Evolutionary conservation across 2,329 filamentous ascomycete species (phyloP).

Genomic region (Ophiostoma himal-ulmi): DNA sequence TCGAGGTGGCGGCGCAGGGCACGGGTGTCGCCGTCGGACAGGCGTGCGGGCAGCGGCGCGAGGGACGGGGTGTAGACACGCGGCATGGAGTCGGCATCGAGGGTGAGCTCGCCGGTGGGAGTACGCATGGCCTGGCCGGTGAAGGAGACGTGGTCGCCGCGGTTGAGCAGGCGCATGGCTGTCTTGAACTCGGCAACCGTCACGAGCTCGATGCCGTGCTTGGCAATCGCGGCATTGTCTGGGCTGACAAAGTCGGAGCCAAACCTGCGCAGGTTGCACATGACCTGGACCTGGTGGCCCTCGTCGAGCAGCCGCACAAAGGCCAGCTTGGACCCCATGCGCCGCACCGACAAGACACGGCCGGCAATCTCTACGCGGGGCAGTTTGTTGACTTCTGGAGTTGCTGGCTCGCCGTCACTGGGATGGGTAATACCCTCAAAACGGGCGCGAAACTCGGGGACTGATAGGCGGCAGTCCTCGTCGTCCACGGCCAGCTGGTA

Average conservation of each 20-base stretch:
- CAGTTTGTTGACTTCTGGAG: background rate
- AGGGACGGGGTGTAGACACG: slow-evolving; percentile 69
- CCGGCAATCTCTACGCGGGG: slow-evolving; percentile 39
- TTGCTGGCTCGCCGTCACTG: background rate
- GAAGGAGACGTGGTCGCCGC: slow-evolving; percentile 77
- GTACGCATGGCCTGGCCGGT: slow-evolving; percentile 66
- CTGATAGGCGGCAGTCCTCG: slow-evolving; percentile 18
- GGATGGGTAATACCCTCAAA: background rate
- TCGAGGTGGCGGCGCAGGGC: slow-evolving; percentile 78
- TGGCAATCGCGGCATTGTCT: no score
- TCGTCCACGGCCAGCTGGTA: slow-evolving; percentile 19
- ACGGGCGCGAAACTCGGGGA: slow-evolving; percentile 20
- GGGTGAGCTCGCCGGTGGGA: slow-evolving; percentile 65
- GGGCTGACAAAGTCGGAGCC: slow-evolving; percentile 29
- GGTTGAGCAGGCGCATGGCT: slow-evolving; percentile 60
- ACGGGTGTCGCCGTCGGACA: slow-evolving; percentile 65
- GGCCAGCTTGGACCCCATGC: slow-evolving; percentile 68
- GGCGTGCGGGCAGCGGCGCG: slow-evolving; percentile 66
- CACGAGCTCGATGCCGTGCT: slow-evolving; percentile 16
- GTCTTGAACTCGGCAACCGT: slow-evolving; percentile 46
- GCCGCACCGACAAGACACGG: slow-evolving; percentile 66
- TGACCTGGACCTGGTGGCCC: slow-evolving; percentile 65
- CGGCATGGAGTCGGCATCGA: slow-evolving; percentile 64
- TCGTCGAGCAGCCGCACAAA: slow-evolving; percentile 78
- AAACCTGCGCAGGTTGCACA: slow-evolving; percentile 58